Conservation (phyloP, 2,329 filamentous ascomycete species). For the Aspergillus brasiliensis region DNA sequence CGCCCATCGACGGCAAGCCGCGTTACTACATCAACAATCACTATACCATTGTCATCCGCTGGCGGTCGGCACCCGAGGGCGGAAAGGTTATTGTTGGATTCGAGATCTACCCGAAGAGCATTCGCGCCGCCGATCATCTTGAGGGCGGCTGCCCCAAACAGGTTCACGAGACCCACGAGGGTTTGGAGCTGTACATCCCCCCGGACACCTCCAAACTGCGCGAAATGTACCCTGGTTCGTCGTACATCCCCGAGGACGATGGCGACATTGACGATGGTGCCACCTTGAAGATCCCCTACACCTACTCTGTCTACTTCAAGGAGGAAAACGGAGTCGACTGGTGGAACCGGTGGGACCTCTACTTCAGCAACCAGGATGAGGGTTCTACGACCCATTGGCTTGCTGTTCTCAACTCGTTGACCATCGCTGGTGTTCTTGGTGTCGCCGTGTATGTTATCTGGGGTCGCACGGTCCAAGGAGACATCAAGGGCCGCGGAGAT, state of each 20-base stretch:
- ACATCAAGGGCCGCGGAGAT: conserved; percentile 75
- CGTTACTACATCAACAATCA: conserved; percentile 84
- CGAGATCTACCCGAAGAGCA: conserved; percentile 86
- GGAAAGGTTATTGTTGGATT: conserved; percentile 84
- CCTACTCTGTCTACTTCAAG: conserved; percentile 87
- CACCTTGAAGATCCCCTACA: conserved; percentile 75
- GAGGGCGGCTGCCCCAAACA: conserved; percentile 68
- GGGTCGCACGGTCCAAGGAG: conserved; percentile 73
- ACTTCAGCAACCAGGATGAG: conserved; percentile 85
- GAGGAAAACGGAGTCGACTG: conserved; percentile 80
- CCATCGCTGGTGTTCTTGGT: conserved; percentile 77
- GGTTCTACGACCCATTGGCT: conserved; percentile 83
- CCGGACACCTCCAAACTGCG: conserved; percentile 62
- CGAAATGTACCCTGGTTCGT: conserved; percentile 60
- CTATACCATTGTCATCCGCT: conserved; percentile 79
- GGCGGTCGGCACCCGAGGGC: conserved; percentile 69
- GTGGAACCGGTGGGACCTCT: conserved; percentile 83
- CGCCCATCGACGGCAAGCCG: conserved; percentile 60
- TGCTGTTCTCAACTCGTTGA: conserved; percentile 82
- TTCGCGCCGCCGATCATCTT: conserved; percentile 64
- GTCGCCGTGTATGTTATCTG: conserved; percentile 80
- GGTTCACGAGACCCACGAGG: conserved; percentile 63
- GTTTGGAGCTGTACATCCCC: conserved; percentile 69
- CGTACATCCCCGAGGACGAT: conserved; percentile 60
- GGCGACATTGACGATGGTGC: conserved; percentile 64